Conservation (phyloP, 139 green algal species). For the Micromonas pusilla region DNA sequence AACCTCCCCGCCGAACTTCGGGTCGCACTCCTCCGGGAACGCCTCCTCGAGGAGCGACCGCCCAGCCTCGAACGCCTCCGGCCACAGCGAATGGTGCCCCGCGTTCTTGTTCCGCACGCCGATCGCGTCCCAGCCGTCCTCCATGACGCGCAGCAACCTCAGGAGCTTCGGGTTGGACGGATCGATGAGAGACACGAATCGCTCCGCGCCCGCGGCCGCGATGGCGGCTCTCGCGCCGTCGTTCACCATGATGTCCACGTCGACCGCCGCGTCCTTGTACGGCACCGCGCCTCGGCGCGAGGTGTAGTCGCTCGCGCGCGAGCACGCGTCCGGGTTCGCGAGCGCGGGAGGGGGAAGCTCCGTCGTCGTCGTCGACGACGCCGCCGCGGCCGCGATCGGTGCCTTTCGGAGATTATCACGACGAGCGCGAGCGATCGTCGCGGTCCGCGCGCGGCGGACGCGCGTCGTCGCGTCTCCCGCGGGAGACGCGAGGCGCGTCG, state of each 20-base stretch:
- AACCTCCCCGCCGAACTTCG: slow-evolving; percentile 4
- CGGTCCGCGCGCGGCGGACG: not conserved
- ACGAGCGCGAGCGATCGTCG: not conserved
- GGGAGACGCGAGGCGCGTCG: not conserved
- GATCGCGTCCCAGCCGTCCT: slow-evolving; percentile 8
- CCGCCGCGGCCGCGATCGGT: too few species aligned
- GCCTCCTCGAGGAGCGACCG: slow-evolving; percentile 11
- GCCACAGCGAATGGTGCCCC: slow-evolving; percentile 24
- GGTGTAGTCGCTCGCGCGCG: not conserved
- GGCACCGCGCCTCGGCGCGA: not conserved
- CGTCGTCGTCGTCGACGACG: too few species aligned
- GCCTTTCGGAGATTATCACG: too few species aligned
- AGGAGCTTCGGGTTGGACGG: slow-evolving; percentile 8
- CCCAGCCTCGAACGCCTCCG: slow-evolving; percentile 19
- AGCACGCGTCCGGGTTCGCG: not conserved
- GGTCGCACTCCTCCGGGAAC: slow-evolving; percentile 24
- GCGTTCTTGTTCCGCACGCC: slow-evolving; percentile 8
- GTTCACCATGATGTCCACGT: slow-evolving; percentile 10
- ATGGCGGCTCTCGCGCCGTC: slow-evolving; percentile 1
- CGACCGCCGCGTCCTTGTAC: slow-evolving; percentile 20
- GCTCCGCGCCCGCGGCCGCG: not conserved
- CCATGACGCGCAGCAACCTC: not conserved
- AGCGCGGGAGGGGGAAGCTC: not conserved
- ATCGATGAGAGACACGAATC: slow-evolving; percentile 22
- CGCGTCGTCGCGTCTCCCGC: too few species aligned